Conservation (phyloP, 352 stramenopile species). For the Peronosclerospora sorghi region DNA sequence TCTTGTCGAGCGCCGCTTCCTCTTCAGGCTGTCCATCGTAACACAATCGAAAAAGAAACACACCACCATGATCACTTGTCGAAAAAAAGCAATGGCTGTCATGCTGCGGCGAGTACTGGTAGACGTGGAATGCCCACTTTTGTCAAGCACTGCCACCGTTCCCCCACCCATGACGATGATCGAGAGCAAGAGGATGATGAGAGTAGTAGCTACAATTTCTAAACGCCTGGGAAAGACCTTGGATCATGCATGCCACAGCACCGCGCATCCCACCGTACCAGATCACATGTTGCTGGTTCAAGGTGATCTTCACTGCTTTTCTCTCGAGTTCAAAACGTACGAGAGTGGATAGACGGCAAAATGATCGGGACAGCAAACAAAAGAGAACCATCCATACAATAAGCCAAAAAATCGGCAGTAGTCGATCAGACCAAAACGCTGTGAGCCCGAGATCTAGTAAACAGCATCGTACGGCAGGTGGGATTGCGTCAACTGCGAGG, state of each 20-base stretch:
- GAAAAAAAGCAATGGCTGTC: constrained; percentile 1
- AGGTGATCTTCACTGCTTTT: constrained; percentile 49
- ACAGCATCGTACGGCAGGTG: too few relatives aligned
- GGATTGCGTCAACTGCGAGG: too few relatives aligned
- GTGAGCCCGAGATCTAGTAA: constrained; percentile 81
- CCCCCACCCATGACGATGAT: constrained; percentile 88
- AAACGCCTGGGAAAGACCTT: constrained; percentile 85
- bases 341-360: constrained; percentile 86
- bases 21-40: constrained; percentile 43
- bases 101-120: constrained; percentile 33
- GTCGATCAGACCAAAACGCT: constrained; percentile 74
- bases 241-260: constrained; percentile 86
- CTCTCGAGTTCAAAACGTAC: constrained; percentile 54
- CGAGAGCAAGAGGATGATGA: too few relatives aligned
- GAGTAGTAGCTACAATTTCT: constrained; percentile 84
- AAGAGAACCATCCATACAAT: constrained; percentile 81
- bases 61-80: constrained; percentile 2
- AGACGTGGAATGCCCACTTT: constrained; percentile 77
- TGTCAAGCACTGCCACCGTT: constrained; percentile 82
- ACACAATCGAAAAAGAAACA: constrained; percentile 1
- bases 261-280: constrained; percentile 91
- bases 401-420: constrained; percentile 76
- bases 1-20: constrained; percentile 63
- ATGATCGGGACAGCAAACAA: constrained; percentile 73
- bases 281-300: constrained; percentile 90